Base-by-base conservation (phyloP, 352 stramenopile species). In the Pythium brassicae region DNA sequence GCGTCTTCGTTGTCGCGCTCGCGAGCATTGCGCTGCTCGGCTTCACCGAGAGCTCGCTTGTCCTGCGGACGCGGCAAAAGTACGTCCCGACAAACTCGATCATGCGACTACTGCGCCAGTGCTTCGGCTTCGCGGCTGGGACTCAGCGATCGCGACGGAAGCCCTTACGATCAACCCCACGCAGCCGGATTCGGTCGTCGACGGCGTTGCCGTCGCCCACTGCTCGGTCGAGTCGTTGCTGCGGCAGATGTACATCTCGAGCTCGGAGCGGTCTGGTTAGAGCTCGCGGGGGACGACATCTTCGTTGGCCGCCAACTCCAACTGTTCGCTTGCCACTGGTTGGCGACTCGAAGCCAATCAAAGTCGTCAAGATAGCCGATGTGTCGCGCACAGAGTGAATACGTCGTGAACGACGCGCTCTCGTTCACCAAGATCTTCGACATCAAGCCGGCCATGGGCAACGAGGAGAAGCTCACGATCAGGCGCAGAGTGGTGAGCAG, bases 391-490 rank as follows among this genome's bases (percentile, higher is more conserved):
- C 59, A 1, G 44, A 55, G 60, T 27, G 64, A 83, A 53, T 83
- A 70, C 46, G 40, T 55, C 0, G 69, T 74, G 7, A 40, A 52
- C 9, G 75, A 86, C 26, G 75, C 71, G 19, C 71, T 86, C 12
- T 68, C 75, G 23, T 62, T 52, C 4, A 76, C 75, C 46, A 68
- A 43, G 37, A 83, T 86, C 27, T 20, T 79, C n/a, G 72, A 86
- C 49, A 76, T 86, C 49, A 83, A 86, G 42, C 63, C 68, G 35
- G 59, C 83, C 29, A 35, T 10, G 29, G 5, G 29, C 5, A 37
- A 37, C 8, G 14, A 37, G 32, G 14, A 37, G 32, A 37, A 37
- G 32, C 5, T 7, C 8, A 11, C 8, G 14, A 37, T 9, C n/a
- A n/a, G n/a, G n/a, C n/a, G n/a, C n/a, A n/a, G 32, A 37, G 29